phyloP scores from a whole-genome alignment of 164 flowering plant species.

The Malania oleifera region DNA sequence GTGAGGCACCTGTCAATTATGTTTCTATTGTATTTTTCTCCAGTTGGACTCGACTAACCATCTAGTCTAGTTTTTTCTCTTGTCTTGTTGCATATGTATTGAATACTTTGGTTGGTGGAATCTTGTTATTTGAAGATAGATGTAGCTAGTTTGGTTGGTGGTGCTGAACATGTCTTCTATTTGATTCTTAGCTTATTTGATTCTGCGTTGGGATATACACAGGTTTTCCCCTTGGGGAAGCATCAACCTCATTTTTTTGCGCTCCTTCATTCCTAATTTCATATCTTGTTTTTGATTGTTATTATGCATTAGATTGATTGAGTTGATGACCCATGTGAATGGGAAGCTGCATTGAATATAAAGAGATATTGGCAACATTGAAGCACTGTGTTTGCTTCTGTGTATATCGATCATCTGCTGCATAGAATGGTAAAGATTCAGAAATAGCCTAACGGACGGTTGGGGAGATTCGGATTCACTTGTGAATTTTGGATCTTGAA shows the following conservation, averaged over 20 bases:
- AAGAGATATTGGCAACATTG: no score
- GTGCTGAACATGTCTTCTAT: conserved; percentile 4
- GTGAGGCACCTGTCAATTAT: conserved; percentile 7
- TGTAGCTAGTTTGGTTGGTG: conserved; percentile 11
- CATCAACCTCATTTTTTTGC: neutral
- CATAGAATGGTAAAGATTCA: no score
- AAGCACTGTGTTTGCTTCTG: no score
- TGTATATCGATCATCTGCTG: no score
- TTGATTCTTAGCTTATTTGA: no score
- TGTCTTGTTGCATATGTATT: conserved; percentile 14
- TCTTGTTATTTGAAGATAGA: conserved; percentile 6
- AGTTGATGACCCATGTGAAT: no score
- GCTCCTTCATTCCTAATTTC: neutral
- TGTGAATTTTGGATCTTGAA: no score
- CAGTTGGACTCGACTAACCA: conserved; percentile 15
- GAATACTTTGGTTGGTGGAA: conserved; percentile 4
- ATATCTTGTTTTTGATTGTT: neutral
- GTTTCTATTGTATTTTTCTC: conserved; percentile 9
- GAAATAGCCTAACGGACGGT: no score
- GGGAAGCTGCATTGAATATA: no score
- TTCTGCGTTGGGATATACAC: neutral
- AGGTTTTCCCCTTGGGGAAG: neutral
- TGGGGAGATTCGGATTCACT: no score
- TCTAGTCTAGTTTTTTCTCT: conserved; percentile 18
- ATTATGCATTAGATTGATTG: no score